Percentiles rank a stretch among this genome's conserved stretches.
These are phyloP conservation scores for Fusarium sp. DNA, from an alignment of 2,329 filamentous ascomycete genomes.

Conservation along the genomic window DNA sequence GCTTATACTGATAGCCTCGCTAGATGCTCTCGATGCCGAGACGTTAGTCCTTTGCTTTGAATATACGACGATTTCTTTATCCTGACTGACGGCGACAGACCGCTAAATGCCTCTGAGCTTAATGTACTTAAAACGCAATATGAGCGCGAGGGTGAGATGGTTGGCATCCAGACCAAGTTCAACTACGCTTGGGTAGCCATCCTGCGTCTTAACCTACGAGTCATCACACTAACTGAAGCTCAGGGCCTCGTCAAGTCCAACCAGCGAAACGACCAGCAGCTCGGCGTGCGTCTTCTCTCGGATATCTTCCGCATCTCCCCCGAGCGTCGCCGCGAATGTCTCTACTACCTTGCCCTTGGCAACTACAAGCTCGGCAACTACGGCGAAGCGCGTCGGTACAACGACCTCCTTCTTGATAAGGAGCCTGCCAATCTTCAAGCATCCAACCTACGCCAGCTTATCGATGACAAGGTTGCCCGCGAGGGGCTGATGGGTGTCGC, in stretches of 20 bases:
- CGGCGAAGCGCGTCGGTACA: conserved; percentile 92
- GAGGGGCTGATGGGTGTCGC: conserved; percentile 95
- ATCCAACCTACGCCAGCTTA: conserved; percentile 83
- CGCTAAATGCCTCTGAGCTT: conserved; percentile 90
- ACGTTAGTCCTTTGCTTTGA: conserved; percentile 66
- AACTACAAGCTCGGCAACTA: conserved; percentile 99
- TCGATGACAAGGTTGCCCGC: conserved; percentile 95
- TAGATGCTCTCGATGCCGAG: conserved; percentile 97
- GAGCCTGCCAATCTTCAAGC: conserved; percentile 94
- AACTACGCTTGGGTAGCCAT: conserved; percentile 93
- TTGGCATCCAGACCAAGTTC: conserved; percentile 98
- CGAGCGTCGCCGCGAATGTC: conserved; percentile 94
- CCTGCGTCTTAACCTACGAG: not conserved
- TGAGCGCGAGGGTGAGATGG: conserved; percentile 97
- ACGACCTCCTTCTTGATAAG: conserved; percentile 89
- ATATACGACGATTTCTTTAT: not conserved
- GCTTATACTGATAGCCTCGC: conserved; percentile 18
- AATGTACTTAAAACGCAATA: conserved; percentile 93
- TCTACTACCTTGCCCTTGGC: conserved; percentile 96
- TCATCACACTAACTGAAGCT: not conserved
- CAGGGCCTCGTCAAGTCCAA: conserved; percentile 93
- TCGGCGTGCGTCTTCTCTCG: conserved; percentile 90
- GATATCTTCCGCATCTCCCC: conserved; percentile 96
- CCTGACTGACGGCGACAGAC: conserved; percentile 60
- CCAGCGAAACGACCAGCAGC: conserved; percentile 85